Conservation (phyloP, 2,329 filamentous ascomycete genomes). For the Proliferodiscus dingleyae region DNA sequence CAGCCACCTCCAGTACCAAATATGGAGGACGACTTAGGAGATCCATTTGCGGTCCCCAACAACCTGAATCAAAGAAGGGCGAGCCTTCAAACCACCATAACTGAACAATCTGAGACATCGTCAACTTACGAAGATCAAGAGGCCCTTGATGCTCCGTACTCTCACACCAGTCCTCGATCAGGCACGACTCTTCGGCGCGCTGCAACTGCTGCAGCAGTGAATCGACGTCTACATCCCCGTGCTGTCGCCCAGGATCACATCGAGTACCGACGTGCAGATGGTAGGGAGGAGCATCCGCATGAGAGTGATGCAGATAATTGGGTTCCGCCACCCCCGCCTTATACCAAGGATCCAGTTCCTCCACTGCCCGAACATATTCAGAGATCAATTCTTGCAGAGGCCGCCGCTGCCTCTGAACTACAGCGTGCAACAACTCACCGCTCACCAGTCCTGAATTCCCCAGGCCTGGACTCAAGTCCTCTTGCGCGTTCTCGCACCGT, state of each 20-base stretch:
- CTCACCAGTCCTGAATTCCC: conserved; percentile 21
- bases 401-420: conserved; percentile 21
- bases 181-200: conserved; percentile 66
- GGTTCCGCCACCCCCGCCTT: conserved; percentile 80
- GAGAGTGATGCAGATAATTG: conserved; percentile 86
- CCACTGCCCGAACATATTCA: conserved; percentile 32
- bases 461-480: conserved; percentile 18
- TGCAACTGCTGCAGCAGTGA: conserved; percentile 71
- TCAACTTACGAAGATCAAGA: conserved; percentile 36
- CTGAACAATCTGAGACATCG: conserved; percentile 19
- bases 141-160: conserved; percentile 65
- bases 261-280: conserved; percentile 64
- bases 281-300: conserved; percentile 68
- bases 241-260: conserved; percentile 49
- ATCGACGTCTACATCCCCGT: conserved; percentile 60
- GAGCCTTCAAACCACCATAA: conserved; percentile 15
- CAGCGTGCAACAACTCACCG: conserved; percentile 27
- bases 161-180: conserved; percentile 67
- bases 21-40: conserved; percentile 16
- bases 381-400: conserved; percentile 29
- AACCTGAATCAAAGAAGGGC: conserved; percentile 11
- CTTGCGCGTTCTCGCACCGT: conserved; percentile 26
- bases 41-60: conserved; percentile 15
- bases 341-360: conserved; percentile 54
- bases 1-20: conserved; percentile 25